Evolutionary conservation across 1,284 basidiomycete genomes (phyloP).

Genomic region (Ustilago trichophora): DNA sequence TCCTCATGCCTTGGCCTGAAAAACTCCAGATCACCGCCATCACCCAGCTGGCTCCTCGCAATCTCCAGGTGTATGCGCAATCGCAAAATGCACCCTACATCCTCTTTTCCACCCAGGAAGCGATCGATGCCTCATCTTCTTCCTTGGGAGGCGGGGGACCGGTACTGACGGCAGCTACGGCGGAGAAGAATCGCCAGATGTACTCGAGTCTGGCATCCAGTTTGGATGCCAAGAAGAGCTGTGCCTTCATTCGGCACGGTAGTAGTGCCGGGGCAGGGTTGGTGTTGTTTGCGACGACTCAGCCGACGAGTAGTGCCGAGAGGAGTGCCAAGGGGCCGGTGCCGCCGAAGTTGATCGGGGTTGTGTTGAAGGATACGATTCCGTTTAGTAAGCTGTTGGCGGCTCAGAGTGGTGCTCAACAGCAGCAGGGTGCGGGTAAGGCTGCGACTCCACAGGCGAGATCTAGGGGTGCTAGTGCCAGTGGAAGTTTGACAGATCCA

Average conservation of each 20-base stretch:
- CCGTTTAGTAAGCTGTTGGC: slow-evolving; percentile 45
- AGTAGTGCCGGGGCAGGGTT: slow-evolving; percentile 41
- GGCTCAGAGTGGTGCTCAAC: slow-evolving; percentile 9
- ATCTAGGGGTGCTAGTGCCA: slow-evolving; percentile 8
- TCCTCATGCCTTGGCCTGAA: slow-evolving; percentile 45
- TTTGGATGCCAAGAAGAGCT: slow-evolving; percentile 53
- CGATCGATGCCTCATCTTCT: not conserved
- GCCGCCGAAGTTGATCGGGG: slow-evolving; percentile 43
- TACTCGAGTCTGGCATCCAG: slow-evolving; percentile 47
- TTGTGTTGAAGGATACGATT: slow-evolving; percentile 50
- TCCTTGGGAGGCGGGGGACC: not conserved
- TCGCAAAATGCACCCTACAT: slow-evolving; percentile 47
- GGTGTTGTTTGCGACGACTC: slow-evolving; percentile 47
- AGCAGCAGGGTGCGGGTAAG: not conserved
- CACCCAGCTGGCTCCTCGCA: slow-evolving; percentile 38
- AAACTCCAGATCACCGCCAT: slow-evolving; percentile 49
- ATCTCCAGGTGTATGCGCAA: slow-evolving; percentile 46
- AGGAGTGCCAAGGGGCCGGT: slow-evolving; percentile 3
- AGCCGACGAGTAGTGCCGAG: slow-evolving; percentile 39
- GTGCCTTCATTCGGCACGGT: slow-evolving; percentile 52
- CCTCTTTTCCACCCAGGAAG: slow-evolving; percentile 34
- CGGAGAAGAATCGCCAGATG: slow-evolving; percentile 55
- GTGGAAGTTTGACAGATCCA: no score
- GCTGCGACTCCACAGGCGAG: not conserved
- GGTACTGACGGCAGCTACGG: slow-evolving; percentile 20